Base-by-base conservation (phyloP, 164 flowering plant species). In the Annona cherimola region DNA sequence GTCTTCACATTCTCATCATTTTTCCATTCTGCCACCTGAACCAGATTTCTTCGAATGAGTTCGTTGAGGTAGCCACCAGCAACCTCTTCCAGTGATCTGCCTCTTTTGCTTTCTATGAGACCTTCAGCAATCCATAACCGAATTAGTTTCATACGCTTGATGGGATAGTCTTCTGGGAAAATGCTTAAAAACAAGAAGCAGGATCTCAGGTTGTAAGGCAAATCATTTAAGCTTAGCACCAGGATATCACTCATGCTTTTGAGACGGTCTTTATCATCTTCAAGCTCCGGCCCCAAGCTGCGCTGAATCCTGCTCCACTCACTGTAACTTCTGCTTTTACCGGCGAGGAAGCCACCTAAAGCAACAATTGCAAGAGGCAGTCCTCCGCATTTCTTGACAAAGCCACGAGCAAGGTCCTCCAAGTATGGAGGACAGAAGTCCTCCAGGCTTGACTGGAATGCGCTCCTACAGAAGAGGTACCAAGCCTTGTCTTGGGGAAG, bases 401-500 rank as follows among this genome's bases (percentile, higher is more conserved):
- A 1, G 66, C 39, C 1, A 66, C 43, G 0, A 14, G 68, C 45
- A 77, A 69, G 66, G 70, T 68, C 9, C 5, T 6, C 42, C 62
- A 54, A 9, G 63, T 55, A 5, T 9, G 5, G 41, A 68, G 67
- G 11, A 7, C 57, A 41, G 1, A 1, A 1, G 12, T 64, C 41
- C 67, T 35, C n/a, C 19, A 18, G 0, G 3, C 20, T 19, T 60
- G 2, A 40, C 4, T 2, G 14, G 46, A 75, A 73, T 14, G 76
- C 80, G 68, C 75, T 75, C 61, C 62, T 76, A 5, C 68, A 45
- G 5, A 85, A 73, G 4, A 86, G 64, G 20, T 71, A 66, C 86
- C 84, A 82, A 5, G 87, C 76, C 12, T 83, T 75, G 1, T 76
- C 55, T 0, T 39, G 35, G 2, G 12, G 45, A 2, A 64, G 67